Base-by-base conservation (phyloP, 2,329 filamentous ascomycete genomes). In the Phialemoniopsis sp. region DNA sequence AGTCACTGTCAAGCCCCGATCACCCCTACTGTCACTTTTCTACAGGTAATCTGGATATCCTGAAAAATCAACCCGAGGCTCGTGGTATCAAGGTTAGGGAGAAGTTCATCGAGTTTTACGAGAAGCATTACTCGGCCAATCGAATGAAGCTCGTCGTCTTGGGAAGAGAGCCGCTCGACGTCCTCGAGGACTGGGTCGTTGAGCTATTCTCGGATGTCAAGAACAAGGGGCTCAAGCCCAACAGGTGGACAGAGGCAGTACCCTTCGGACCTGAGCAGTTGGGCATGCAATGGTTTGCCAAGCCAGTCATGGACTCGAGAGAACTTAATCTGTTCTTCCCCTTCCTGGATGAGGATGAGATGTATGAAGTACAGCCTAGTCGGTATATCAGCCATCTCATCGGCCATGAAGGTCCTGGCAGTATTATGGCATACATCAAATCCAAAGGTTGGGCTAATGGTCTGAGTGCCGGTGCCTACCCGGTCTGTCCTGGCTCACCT, bases 11-110 rank as follows among this genome's bases (percentile, higher is more conserved):
- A 3, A 95, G 91, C 60, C 83, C 87, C 4, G 80, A 83, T 13
- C 90, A 96, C 54, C 90, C 90, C 1, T 95, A 87, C 59, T 87
- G 87, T 58, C 86, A 95, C 55, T 96, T 96, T 58, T 90, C 87
- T 0, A 96, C 90, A 0, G 90, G 90, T 39, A 95, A 90, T 56
- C 77, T 90, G 44, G 81, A 93, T 56, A 87, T 89, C 1, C 71
- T 96, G 44, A 90, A 93, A 63, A 88, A 87, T 39, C 74, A 85
- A 5, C 90, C 90, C 2, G 81, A 93, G 56, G 78, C 81, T 33
- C 71, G 81, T 36, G 89, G 89, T 4, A 77, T 96, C 51, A 87
- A 93, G 59, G 87, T 96, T 18, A 78, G 90, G 36, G 83, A 89
- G 50, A 89, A 90, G 60, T 96, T 96, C 57, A 94, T 96, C 49